Conservation (phyloP, 176 grass and related monocot genomes). For the Tillandsia fasciculata region DNA sequence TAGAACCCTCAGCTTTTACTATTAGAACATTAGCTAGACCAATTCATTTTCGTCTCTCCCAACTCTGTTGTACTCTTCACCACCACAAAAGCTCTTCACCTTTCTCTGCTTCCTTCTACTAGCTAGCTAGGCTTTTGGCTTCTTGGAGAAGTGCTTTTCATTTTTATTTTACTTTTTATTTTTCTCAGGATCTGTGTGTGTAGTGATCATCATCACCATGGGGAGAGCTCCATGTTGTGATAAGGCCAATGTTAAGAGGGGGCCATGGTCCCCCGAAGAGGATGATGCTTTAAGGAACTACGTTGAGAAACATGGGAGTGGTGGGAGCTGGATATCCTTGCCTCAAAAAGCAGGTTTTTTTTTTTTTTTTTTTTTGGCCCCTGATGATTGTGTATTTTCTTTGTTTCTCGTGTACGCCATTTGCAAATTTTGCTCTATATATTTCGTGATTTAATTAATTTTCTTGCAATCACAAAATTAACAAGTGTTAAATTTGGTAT, state of each 20-base stretch:
- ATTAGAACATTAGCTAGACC: constrained; percentile 7
- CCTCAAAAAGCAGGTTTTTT: constrained; percentile 53
- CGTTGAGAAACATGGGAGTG: constrained; percentile 50
- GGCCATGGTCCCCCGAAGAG: constrained; percentile 83
- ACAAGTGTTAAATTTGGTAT: no score
- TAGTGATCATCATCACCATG: constrained; percentile 21
- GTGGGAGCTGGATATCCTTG: constrained; percentile 79
- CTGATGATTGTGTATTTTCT: constrained; percentile 1
- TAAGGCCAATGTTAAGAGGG: constrained; percentile 71
- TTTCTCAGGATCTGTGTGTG: background rate
- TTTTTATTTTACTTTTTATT: background rate
- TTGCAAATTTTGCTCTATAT: background rate
- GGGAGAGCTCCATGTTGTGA: constrained; percentile 87
- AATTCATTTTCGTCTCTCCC: constrained; percentile 12
- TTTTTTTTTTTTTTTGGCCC: background rate
- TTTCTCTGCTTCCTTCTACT: constrained; percentile 4
- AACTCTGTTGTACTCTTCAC: no score
- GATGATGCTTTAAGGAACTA: constrained; percentile 58
- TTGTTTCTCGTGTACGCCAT: background rate
- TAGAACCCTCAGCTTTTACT: constrained; percentile 12
- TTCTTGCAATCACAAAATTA: no score
- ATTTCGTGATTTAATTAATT: no score
- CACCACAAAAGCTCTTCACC: no score
- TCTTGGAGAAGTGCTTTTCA: background rate
- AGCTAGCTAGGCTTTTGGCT: background rate